phyloP scores from a whole-genome alignment of 176 grass and related monocot species.

The Paspalum vaginatum region DNA sequence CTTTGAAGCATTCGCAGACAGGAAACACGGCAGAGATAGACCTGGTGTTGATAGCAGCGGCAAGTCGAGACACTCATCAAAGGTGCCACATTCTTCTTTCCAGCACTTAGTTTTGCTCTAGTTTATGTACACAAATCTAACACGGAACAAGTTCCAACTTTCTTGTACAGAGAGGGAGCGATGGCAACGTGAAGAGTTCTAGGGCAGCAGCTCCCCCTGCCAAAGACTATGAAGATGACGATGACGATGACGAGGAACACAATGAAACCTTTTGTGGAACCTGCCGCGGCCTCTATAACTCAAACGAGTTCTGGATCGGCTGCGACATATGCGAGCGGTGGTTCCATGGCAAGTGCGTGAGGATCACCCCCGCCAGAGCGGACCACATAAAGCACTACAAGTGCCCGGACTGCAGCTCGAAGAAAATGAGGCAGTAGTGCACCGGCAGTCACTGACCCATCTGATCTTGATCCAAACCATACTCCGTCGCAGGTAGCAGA shows the following conservation, averaged over 20 bases:
- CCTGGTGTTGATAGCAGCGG: conserved; percentile 58
- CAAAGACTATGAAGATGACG: conserved; percentile 39
- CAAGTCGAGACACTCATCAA: conserved; percentile 65
- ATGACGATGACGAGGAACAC: conserved; percentile 55
- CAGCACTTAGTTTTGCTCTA: not conserved
- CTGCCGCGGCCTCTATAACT: conserved; percentile 55
- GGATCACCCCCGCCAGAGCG: conserved; percentile 70
- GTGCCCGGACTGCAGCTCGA: conserved; percentile 77
- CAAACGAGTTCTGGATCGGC: conserved; percentile 73
- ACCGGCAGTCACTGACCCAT: conserved; percentile 26
- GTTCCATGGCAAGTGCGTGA: conserved; percentile 82
- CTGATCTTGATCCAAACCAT: conserved; percentile 42
- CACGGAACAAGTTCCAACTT: not conserved
- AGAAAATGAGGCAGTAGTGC: conserved; percentile 59
- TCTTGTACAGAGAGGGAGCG: conserved; percentile 27
- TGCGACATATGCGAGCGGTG: conserved; percentile 81
- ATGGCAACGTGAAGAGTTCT: conserved; percentile 43
- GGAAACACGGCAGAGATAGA: conserved; percentile 62
- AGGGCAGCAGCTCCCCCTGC: conserved; percentile 1
- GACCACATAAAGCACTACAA: conserved; percentile 84
- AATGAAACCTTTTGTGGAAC: conserved; percentile 67
- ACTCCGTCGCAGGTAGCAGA: conserved; percentile 36
- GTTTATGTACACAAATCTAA: not conserved
- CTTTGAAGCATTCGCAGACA: conserved; percentile 59
- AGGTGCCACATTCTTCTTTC: conserved; percentile 40